Percentiles rank a stretch among this genome's conserved stretches.
Conservation (phyloP, 1,284 basidiomycete genomes). For the Neotropicomus parvogracilis region DNA sequence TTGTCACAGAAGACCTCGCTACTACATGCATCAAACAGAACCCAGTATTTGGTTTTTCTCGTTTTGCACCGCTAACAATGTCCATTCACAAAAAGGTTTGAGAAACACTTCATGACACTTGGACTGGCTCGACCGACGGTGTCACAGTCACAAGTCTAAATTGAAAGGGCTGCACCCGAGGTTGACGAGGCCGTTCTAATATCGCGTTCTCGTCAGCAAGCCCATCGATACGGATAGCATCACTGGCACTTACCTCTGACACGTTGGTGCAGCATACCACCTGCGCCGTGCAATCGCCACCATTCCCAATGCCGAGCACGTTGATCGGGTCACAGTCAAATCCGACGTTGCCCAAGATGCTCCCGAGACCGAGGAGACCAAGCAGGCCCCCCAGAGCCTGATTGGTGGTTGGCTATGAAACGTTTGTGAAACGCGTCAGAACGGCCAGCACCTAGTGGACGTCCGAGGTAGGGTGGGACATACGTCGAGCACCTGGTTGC, state of each 20-base stretch:
- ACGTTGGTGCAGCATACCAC: conserved; percentile 15
- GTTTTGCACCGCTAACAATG: neutral
- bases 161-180: conserved; percentile 16
- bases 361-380: neutral
- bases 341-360: conserved; percentile 7
- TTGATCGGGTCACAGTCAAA: conserved; percentile 10
- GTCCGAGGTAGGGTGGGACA: neutral
- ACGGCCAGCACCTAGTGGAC: neutral
- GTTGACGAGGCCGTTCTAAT: conserved; percentile 9
- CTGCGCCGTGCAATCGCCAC: conserved; percentile 8
- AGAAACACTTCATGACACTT: too few relatives aligned
- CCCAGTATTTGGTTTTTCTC: neutral
- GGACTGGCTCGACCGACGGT: too few relatives aligned
- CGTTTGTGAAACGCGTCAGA: neutral
- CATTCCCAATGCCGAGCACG: conserved; percentile 12
- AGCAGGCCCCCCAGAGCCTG: neutral
- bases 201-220: conserved; percentile 1
- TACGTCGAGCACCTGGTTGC: conserved; percentile 5
- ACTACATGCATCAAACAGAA: neutral
- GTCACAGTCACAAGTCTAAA: neutral
- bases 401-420: neutral
- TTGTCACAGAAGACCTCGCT: too few relatives aligned
- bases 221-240: too few relatives aligned
- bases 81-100: neutral
- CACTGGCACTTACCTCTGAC: conserved; percentile 5